phyloP scores from a whole-genome alignment of 2,329 filamentous ascomycete genomes.

The Dothidotthia symphoricarpi region DNA sequence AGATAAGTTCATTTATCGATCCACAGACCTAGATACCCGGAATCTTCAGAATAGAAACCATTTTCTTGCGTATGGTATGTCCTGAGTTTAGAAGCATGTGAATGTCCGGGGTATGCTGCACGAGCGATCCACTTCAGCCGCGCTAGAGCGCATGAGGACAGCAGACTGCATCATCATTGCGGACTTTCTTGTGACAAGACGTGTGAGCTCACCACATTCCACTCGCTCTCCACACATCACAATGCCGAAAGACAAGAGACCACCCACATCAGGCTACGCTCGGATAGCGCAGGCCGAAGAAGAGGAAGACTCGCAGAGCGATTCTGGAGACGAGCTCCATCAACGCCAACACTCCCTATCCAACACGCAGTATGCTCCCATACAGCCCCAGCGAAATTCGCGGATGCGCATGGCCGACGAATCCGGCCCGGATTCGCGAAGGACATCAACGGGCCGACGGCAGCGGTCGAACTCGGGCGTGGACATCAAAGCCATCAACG shows the following conservation, averaged over 20 bases:
- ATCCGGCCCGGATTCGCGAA: conserved; percentile 34
- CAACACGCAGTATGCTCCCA: conserved; percentile 46
- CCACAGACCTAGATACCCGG: background rate
- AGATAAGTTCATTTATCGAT: background rate
- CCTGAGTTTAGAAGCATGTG: too few relatives aligned
- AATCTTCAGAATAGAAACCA: too few relatives aligned
- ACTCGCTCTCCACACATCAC: background rate
- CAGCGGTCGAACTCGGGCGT: conserved; percentile 80
- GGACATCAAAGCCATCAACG: conserved; percentile 97
- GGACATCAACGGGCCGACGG: conserved; percentile 42
- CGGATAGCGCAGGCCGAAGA: conserved; percentile 55
- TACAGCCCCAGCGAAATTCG: conserved; percentile 46
- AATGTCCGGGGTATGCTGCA: too few relatives aligned
- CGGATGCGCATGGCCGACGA: conserved; percentile 44
- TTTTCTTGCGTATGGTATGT: too few relatives aligned
- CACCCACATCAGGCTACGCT: conserved; percentile 52
- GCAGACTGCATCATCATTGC: too few relatives aligned
- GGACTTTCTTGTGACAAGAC: too few relatives aligned
- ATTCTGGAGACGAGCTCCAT: conserved; percentile 42
- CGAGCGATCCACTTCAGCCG: too few relatives aligned
- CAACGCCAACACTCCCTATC: conserved; percentile 40
- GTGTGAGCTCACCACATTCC: too few relatives aligned
- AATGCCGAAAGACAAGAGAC: conserved; percentile 40
- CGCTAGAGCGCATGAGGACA: too few relatives aligned
- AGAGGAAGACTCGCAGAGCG: conserved; percentile 45